Evolutionary conservation across 1,284 basidiomycete species (phyloP).

Genomic region (Sphaerobolus stellatus): DNA sequence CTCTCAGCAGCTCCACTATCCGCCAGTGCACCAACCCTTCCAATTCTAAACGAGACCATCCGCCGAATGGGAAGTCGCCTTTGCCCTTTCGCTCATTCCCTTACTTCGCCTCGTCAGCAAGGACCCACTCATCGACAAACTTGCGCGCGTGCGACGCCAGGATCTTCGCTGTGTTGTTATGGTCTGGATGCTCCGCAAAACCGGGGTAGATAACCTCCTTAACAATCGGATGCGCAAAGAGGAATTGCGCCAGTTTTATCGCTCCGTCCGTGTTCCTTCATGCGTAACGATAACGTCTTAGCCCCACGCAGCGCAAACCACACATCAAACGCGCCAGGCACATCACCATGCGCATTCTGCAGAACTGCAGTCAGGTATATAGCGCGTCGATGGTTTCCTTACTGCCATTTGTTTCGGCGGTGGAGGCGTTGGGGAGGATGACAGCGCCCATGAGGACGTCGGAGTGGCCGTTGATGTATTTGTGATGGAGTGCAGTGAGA

Average conservation of each 20-base stretch:
- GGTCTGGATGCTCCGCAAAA: conserved; percentile 56
- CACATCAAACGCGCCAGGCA: conserved; percentile 86
- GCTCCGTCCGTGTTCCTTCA: conserved; percentile 88
- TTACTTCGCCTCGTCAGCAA: too few species aligned
- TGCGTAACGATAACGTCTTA: conserved; percentile 87
- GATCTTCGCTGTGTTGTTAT: too few species aligned
- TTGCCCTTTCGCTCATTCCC: too few species aligned
- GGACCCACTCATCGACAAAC: too few species aligned
- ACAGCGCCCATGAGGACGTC: conserved; percentile 88
- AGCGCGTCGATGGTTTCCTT: conserved; percentile 39
- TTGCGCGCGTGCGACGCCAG: too few species aligned
- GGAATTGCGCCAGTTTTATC: conserved; percentile 68
- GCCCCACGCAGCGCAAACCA: conserved; percentile 91
- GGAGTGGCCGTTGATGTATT: conserved; percentile 93
- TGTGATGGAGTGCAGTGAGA: conserved; percentile 82
- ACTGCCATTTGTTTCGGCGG: not conserved
- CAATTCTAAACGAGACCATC: conserved; percentile 79
- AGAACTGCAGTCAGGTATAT: too few species aligned
- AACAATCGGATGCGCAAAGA: conserved; percentile 58
- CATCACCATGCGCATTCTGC: conserved; percentile 88
- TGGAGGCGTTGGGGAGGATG: conserved; percentile 50
- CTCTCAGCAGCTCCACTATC: too few species aligned
- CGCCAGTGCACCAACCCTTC: too few species aligned
- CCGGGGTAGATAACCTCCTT: conserved; percentile 88
- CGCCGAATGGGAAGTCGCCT: conserved; percentile 78